A percentile compares a stretch with the other conserved stretches of the same genome.
phyloP scores from a whole-genome alignment of 106 monocot genomes.

The Acanthochlamys bracteata region DNA sequence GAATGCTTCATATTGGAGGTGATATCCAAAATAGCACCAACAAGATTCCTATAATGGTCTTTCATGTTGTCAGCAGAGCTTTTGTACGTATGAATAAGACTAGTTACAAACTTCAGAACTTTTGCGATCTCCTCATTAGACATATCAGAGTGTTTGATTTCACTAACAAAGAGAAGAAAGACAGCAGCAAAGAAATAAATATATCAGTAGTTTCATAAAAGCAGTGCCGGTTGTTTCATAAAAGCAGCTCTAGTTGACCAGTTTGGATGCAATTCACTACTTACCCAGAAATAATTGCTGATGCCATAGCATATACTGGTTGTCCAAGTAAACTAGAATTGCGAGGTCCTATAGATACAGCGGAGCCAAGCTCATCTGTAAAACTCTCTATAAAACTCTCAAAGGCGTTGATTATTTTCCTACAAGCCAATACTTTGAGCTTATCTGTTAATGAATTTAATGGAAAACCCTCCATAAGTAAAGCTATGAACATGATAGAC shows the following conservation, averaged over 20 bases:
- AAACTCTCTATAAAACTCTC: slow-evolving; percentile 35
- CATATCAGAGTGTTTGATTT: slow-evolving; percentile 34
- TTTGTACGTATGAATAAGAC: slow-evolving; percentile 40
- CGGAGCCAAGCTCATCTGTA: slow-evolving; percentile 13
- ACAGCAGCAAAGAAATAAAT: neutral
- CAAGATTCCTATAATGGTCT: slow-evolving; percentile 25
- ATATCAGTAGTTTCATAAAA: neutral
- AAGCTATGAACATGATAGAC: slow-evolving; percentile 33
- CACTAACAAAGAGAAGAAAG: slow-evolving; percentile 30
- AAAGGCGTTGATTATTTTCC: slow-evolving; percentile 32
- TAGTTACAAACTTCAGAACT: slow-evolving; percentile 44
- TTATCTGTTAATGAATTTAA: slow-evolving; percentile 50
- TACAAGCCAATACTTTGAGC: slow-evolving; percentile 30
- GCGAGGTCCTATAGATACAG: slow-evolving; percentile 14
- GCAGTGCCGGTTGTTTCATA: neutral
- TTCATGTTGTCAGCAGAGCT: slow-evolving; percentile 28
- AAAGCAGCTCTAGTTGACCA: neutral
- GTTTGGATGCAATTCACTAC: neutral
- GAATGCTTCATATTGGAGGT: slow-evolving; percentile 45
- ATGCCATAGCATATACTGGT: slow-evolving; percentile 53
- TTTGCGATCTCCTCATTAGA: slow-evolving; percentile 27
- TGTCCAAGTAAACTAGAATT: slow-evolving; percentile 23
- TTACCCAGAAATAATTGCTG: slow-evolving; percentile 53
- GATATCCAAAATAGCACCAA: slow-evolving; percentile 44
- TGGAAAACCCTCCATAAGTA: slow-evolving; percentile 87